phyloP scores from a whole-genome alignment of 2,329 filamentous ascomycete genomes.

The Fusarium domesticum region DNA sequence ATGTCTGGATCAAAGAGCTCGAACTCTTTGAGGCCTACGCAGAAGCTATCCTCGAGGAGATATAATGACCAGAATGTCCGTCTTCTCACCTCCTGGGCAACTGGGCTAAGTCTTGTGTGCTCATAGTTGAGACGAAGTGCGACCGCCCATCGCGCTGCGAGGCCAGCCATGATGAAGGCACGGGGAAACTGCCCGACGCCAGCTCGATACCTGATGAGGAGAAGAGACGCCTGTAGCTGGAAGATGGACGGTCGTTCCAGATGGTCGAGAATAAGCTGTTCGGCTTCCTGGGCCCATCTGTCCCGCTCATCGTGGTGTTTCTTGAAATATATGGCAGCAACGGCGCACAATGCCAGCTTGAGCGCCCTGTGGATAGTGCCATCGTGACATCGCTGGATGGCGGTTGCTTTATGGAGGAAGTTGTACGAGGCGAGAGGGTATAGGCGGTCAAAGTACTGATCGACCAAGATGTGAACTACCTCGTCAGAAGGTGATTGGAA shows the following conservation, averaged over 20 bases:
- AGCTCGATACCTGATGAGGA: constrained; percentile 27
- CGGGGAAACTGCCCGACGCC: constrained; percentile 27
- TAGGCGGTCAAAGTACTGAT: constrained; percentile 25
- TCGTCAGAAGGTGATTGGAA: constrained; percentile 21
- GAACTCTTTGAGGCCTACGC: constrained; percentile 27
- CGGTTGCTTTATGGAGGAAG: constrained; percentile 26
- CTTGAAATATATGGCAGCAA: constrained; percentile 26
- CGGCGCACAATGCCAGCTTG: constrained; percentile 24
- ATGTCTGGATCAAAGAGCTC: constrained; percentile 27
- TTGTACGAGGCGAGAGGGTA: constrained; percentile 25
- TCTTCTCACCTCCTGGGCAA: constrained; percentile 26
- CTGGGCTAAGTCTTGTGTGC: constrained; percentile 22
- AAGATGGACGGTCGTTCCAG: constrained; percentile 28
- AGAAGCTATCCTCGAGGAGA: constrained; percentile 28
- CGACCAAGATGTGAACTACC: constrained; percentile 13
- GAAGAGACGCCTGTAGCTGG: constrained; percentile 26
- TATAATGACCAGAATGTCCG: constrained; percentile 29
- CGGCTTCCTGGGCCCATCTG: constrained; percentile 25
- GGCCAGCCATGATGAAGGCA: constrained; percentile 29
- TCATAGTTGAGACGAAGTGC: constrained; percentile 30
- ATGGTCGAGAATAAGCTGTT: constrained; percentile 24
- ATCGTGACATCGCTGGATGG: constrained; percentile 27
- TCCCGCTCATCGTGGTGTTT: constrained; percentile 11
- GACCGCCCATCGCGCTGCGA: constrained; percentile 27
- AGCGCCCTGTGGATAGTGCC: constrained; percentile 26